Percentiles rank a stretch among this genome's conserved stretches.
These are phyloP conservation scores for Pythium pyrilobum DNA, from an alignment of 352 stramenopile species.

Conservation along the genomic window DNA sequence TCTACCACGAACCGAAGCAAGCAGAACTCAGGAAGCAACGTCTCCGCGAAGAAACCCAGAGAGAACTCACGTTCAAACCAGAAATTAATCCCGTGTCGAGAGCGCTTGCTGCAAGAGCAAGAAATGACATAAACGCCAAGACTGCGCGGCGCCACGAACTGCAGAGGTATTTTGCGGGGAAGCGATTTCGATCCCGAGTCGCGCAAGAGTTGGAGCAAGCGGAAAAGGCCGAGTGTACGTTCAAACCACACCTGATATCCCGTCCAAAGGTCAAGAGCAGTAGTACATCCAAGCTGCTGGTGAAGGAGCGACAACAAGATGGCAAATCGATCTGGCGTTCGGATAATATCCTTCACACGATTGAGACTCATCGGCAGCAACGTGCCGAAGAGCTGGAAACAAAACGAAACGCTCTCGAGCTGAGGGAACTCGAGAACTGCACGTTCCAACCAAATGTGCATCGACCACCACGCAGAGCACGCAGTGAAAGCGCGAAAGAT, in stretches of 20 bases:
- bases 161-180: constrained; percentile 56
- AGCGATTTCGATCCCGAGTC: constrained; percentile 63
- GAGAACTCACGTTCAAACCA: constrained; percentile 70
- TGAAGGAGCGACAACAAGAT: constrained; percentile 18
- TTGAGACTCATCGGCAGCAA: constrained; percentile 51
- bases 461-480: neutral
- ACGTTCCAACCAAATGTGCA: constrained; percentile 63
- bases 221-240: constrained; percentile 65
- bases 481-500: neutral
- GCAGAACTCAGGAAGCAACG: constrained; percentile 56
- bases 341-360: constrained; percentile 61
- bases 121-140: constrained; percentile 27
- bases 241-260: constrained; percentile 42
- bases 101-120: constrained; percentile 43
- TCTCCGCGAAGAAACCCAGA: constrained; percentile 44
- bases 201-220: constrained; percentile 63
- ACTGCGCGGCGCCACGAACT: constrained; percentile 20
- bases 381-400: constrained; percentile 54
- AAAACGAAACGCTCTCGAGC: constrained; percentile 48
- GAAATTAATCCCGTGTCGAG: constrained; percentile 75
- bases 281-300: constrained; percentile 40
- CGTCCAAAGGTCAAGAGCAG: constrained; percentile 22
- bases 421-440: constrained; percentile 72
- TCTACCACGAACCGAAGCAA: constrained; percentile 57
- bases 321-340: constrained; percentile 43